Evolutionary conservation across 2,329 filamentous ascomycete genomes (phyloP), one percentile per base, ranked within the genome.

Genomic region (Fusarium sp.): DNA sequence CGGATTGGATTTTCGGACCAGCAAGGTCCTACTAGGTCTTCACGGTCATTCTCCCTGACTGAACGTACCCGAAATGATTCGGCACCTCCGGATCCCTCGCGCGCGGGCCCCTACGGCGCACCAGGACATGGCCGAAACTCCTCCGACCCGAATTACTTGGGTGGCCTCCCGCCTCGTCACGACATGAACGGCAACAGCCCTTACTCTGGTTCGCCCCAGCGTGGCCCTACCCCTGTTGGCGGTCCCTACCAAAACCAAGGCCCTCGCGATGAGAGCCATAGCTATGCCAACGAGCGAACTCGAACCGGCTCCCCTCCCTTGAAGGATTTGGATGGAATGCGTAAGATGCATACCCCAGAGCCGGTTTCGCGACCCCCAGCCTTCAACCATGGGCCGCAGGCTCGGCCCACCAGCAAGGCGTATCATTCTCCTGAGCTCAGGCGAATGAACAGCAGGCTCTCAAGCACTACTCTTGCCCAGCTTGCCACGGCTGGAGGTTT

Each of bases 381-480:
- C 11, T 95, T 98, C 78, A 88, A 90, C 50, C 94, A 97, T 79
- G 86, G 87, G 39, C 89, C 94, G 12, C 89, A 92, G 65, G 88
- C 91, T 54, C 87, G 89, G 51, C 94, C 94, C 6, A 84, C 86
- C 2, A 90, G 88, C 63, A 89, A 78, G 46, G 93, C 93, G 0
- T 90, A 92, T 72, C 89, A 93, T 62, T 91, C 94, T 31, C 89
- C 92, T 13, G 93, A 96, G 76, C 85, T 95, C 74, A 91, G 93
- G 67, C 90, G 90, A 69, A 94, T 93, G 54, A 96, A 94, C 73
- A 94, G 92, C 72, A 91, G 94, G 23, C 90, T 98, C 78, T 97
- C 96, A 28, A 88, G 87, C 72, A 90, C 90, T 1, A 98, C 95
- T 1, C 85, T 98, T 47, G 87, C 91, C 46, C 94, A 98, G 77